phyloP scores from a whole-genome alignment of 1,284 basidiomycete species.

The Amylostereum chailletii region DNA sequence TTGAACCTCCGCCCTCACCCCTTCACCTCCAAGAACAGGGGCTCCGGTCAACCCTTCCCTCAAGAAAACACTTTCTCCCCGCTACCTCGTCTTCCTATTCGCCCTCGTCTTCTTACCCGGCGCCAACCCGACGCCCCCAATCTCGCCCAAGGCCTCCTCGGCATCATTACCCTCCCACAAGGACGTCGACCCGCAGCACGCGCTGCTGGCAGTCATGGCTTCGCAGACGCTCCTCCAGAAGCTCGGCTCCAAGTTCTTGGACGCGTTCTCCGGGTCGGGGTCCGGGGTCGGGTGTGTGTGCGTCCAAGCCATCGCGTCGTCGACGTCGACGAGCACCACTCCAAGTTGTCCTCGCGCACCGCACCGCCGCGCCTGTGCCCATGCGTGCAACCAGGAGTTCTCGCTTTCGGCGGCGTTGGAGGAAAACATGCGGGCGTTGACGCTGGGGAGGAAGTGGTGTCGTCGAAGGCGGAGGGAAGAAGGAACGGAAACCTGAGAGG shows the following conservation, averaged over 20 bases:
- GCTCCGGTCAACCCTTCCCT: slow-evolving; percentile 33
- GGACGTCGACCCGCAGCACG: slow-evolving; percentile 20
- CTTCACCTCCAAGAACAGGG: slow-evolving; percentile 11
- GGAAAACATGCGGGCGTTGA: too few species aligned
- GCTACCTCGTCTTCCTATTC: slow-evolving; percentile 20
- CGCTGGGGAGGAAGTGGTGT: too few species aligned
- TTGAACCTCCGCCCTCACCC: background rate
- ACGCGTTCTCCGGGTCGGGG: slow-evolving; percentile 54
- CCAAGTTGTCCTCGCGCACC: too few species aligned
- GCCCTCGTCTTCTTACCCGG: slow-evolving; percentile 16
- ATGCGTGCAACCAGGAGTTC: too few species aligned
- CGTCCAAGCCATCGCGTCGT: slow-evolving; percentile 69
- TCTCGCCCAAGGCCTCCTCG: slow-evolving; percentile 2
- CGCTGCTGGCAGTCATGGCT: slow-evolving; percentile 57
- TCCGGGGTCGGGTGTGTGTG: slow-evolving; percentile 46
- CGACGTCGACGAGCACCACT: slow-evolving; percentile 42
- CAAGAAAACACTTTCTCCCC: slow-evolving; percentile 33
- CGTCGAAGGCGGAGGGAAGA: too few species aligned
- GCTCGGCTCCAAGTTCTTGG: slow-evolving; percentile 70
- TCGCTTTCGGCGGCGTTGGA: too few species aligned
- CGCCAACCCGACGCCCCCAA: background rate
- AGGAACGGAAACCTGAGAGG: too few species aligned
- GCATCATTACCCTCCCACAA: slow-evolving; percentile 6
- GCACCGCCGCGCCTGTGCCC: too few species aligned
- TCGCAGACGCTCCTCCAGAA: slow-evolving; percentile 61